These are phyloP conservation scores for Rhizopogon vulgaris DNA, from an alignment of 768 basidiomycete species.

Conservation along the genomic window DNA sequence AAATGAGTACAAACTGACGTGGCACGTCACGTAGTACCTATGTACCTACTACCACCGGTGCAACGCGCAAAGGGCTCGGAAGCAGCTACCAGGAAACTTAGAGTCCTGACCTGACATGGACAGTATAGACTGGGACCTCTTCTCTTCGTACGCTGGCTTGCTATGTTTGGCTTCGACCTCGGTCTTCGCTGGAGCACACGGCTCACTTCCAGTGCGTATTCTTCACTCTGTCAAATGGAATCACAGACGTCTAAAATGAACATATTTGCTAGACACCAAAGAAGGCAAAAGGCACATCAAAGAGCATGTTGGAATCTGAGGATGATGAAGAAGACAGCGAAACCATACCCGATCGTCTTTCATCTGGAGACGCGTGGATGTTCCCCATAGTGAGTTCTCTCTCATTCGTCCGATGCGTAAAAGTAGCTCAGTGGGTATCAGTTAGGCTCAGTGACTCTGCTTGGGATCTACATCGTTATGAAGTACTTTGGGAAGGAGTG, in stretches of 20 bases:
- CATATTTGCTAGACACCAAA: not conserved
- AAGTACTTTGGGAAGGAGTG: constrained; percentile 74
- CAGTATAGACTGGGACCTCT: constrained; percentile 46
- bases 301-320: constrained; percentile 24
- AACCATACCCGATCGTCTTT: constrained; percentile 51
- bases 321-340: constrained; percentile 57
- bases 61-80: not conserved
- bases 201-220: constrained; percentile 56
- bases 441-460: constrained; percentile 65
- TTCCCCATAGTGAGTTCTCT: constrained; percentile 60
- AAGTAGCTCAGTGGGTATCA: constrained; percentile 18
- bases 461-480: constrained; percentile 65
- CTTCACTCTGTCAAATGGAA: not conserved
- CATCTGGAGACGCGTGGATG: constrained; percentile 65
- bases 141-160: constrained; percentile 66
- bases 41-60: not conserved
- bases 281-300: not conserved
- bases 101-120: constrained; percentile 8
- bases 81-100: not conserved
- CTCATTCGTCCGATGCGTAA: not conserved
- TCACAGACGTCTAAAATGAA: not conserved
- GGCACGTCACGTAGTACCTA: not conserved
- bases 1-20: constrained; percentile 10
- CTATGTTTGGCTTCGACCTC: constrained; percentile 57
- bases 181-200: constrained; percentile 65